Evolutionary conservation across 1,284 basidiomycete species (phyloP).

Genomic region (Chondrostereum purpureum): DNA sequence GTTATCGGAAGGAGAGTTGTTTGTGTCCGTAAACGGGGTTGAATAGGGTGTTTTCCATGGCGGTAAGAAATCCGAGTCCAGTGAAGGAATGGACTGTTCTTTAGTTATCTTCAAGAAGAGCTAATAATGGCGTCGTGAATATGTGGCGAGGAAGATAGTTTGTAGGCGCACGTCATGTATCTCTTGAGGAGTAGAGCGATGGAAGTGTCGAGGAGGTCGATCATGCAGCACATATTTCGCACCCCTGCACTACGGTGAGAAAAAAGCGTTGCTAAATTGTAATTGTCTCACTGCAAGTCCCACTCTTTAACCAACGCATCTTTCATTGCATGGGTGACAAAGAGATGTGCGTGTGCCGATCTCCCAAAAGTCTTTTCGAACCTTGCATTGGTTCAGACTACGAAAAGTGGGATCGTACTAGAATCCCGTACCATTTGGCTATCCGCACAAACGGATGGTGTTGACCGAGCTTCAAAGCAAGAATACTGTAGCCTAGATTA

Average conservation of each 20-base stretch:
- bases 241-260: constrained; percentile 45
- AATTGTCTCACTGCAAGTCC: constrained; percentile 61
- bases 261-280: background rate
- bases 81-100: constrained; percentile 26
- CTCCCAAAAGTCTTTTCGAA: constrained; percentile 78
- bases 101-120: constrained; percentile 47
- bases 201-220: constrained; percentile 80
- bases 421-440: constrained; percentile 55
- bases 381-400: constrained; percentile 34
- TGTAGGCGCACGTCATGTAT: constrained; percentile 69
- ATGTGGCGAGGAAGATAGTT: constrained; percentile 19
- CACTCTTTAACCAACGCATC: constrained; percentile 68
- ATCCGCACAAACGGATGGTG: constrained; percentile 67
- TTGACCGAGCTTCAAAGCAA: constrained; percentile 74
- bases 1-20: constrained; percentile 11
- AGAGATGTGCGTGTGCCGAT: constrained; percentile 83
- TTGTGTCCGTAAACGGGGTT: constrained; percentile 52
- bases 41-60: constrained; percentile 43
- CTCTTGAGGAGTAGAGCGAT: constrained; percentile 59
- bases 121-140: constrained; percentile 28
- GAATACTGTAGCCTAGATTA: constrained; percentile 92
- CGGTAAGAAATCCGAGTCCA: constrained; percentile 39
- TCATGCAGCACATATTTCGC: constrained; percentile 78
- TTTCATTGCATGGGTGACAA: constrained; percentile 89
- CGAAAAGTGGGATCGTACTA: background rate